Evolutionary conservation across 495 filamentous ascomycete genomes (phyloP).

Genomic region (Talaromyces wortmannii): DNA sequence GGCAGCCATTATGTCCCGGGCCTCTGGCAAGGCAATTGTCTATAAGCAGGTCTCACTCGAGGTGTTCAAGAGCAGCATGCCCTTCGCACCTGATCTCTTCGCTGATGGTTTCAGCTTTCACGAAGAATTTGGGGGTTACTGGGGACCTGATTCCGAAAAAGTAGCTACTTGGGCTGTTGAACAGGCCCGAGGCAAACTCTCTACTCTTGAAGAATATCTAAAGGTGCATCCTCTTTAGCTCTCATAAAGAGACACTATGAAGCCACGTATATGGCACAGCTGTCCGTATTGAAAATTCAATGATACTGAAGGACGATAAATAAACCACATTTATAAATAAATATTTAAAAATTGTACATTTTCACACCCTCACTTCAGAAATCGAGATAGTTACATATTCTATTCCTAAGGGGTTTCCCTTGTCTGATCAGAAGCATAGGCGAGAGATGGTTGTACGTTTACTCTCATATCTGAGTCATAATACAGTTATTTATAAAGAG

Average conservation of each 20-base stretch:
- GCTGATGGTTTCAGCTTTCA: conserved; percentile 20
- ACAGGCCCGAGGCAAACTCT: conserved; percentile 28
- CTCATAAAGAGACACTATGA: not conserved
- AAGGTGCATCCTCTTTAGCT: not conserved
- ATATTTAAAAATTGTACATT: no score
- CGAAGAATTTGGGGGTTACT: conserved; percentile 40
- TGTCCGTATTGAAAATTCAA: no score
- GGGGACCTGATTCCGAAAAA: conserved; percentile 27
- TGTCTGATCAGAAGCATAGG: no score
- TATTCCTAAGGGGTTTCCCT: no score
- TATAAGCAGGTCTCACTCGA: conserved; percentile 36
- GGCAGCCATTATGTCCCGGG: conserved; percentile 24
- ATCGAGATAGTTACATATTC: no score
- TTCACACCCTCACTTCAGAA: no score
- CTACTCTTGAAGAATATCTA: conserved; percentile 37
- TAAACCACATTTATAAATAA: no score
- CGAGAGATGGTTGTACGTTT: no score
- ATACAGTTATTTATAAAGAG: no score
- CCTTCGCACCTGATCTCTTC: conserved; percentile 11
- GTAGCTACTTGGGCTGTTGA: conserved; percentile 30
- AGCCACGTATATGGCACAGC: no score
- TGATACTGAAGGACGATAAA: no score
- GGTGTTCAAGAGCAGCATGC: conserved; percentile 22
- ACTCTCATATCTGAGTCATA: no score
- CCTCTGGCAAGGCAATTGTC: conserved; percentile 36